phyloP scores from a whole-genome alignment of 495 filamentous ascomycete genomes.

The Penicillium coffeae region DNA sequence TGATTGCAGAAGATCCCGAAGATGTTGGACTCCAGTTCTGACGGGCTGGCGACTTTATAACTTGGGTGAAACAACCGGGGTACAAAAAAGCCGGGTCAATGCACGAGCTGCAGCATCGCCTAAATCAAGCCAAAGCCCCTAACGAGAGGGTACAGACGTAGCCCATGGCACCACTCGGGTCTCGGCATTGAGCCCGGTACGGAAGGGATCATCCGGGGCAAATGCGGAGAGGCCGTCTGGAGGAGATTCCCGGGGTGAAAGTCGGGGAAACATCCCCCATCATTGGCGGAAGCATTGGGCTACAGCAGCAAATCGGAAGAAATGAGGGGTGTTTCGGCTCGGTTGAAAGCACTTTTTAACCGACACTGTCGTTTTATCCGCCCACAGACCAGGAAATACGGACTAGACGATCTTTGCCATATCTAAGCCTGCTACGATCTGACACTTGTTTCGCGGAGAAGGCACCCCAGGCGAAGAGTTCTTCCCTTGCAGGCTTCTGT shows the following conservation, averaged over 20 bases:
- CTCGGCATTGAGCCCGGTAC: slow-evolving; percentile 4
- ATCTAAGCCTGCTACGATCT: too few relatives aligned
- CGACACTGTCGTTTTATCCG: slow-evolving; percentile 3
- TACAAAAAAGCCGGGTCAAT: neutral
- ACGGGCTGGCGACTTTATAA: slow-evolving; percentile 7
- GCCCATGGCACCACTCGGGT: slow-evolving; percentile 9
- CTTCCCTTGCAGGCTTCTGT: too few relatives aligned
- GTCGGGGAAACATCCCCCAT: slow-evolving; percentile 13
- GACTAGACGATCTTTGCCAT: neutral
- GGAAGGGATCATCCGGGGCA: slow-evolving; percentile 18
- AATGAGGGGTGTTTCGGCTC: neutral
- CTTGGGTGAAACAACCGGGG: slow-evolving; percentile 1
- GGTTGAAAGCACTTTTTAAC: slow-evolving; percentile 10
- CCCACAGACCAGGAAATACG: neutral
- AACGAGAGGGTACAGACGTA: neutral
- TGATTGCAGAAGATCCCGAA: slow-evolving; percentile 11
- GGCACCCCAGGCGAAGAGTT: too few relatives aligned
- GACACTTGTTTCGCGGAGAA: too few relatives aligned
- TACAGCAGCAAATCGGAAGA: slow-evolving; percentile 15
- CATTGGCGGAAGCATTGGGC: slow-evolving; percentile 13
- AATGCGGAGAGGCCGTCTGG: slow-evolving; percentile 20
- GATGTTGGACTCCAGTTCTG: neutral
- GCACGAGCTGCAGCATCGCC: too few relatives aligned
- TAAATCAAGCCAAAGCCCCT: neutral
- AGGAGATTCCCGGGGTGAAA: slow-evolving; percentile 16